A percentile compares a stretch with the other conserved stretches of the same genome.
These are phyloP conservation scores for Hyphodiscus sp. DNA, from an alignment of 2,329 filamentous ascomycete species.

Conservation along the genomic window DNA sequence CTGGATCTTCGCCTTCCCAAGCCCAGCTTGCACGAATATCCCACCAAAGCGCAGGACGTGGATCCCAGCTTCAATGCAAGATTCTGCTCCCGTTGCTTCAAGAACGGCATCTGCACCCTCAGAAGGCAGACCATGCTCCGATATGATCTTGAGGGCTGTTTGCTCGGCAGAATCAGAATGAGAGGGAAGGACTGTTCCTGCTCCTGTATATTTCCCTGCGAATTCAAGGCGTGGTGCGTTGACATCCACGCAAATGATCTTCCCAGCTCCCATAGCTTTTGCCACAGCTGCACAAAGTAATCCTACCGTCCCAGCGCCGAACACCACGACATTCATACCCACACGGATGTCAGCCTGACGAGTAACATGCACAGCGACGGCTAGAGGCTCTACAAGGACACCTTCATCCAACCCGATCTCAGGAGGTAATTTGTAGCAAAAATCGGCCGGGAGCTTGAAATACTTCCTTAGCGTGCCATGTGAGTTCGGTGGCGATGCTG, in stretches of 20 bases:
- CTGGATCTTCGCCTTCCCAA: conserved; percentile 29
- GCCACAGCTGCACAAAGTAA: conserved; percentile 40
- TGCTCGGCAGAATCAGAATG: conserved; percentile 33
- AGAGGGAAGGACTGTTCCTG: background rate
- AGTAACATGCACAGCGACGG: conserved; percentile 43
- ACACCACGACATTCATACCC: conserved; percentile 38
- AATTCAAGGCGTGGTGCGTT: conserved; percentile 36
- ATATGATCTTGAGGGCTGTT: conserved; percentile 35
- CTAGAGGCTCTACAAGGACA: conserved; percentile 46
- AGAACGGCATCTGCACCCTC: conserved; percentile 42
- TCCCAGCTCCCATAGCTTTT: conserved; percentile 38
- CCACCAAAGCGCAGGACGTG: conserved; percentile 39
- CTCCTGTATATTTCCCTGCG: conserved; percentile 23
- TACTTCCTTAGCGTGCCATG: conserved; percentile 45
- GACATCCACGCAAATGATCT: conserved; percentile 42
- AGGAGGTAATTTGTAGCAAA: conserved; percentile 39
- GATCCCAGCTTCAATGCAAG: conserved; percentile 42
- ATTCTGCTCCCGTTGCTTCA: conserved; percentile 40
- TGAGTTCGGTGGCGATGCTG: conserved; percentile 40
- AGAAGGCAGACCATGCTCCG: conserved; percentile 31
- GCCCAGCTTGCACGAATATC: conserved; percentile 44
- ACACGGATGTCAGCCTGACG: conserved; percentile 35
- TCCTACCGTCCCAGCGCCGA: conserved; percentile 46
- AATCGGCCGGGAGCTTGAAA: conserved; percentile 41
- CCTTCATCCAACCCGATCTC: conserved; percentile 43